A percentile compares a stretch with the other conserved stretches of the same genome.
phyloP scores from a whole-genome alignment of 768 basidiomycete species.

The Lactarius hatsudake region DNA sequence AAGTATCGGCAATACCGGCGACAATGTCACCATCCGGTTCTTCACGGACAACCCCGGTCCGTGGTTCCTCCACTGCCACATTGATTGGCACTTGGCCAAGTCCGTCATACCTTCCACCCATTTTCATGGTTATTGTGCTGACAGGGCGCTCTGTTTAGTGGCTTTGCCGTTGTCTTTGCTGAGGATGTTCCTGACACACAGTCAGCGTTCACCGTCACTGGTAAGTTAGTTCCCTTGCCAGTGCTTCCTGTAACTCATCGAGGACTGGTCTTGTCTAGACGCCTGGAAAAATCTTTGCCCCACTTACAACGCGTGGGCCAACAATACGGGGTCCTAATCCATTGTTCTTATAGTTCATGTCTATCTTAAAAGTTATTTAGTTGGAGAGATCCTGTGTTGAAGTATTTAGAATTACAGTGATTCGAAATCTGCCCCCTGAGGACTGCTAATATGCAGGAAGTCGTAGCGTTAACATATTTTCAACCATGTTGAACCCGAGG shows the following conservation, averaged over 20 bases:
- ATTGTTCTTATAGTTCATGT: too few species aligned
- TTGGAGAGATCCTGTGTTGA: background rate
- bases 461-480: too few species aligned
- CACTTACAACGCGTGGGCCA: background rate
- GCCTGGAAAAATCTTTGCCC: conserved; percentile 11
- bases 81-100: conserved; percentile 33
- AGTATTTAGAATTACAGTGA: background rate
- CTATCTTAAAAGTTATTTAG: background rate
- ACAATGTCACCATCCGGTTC: conserved; percentile 33
- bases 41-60: conserved; percentile 34
- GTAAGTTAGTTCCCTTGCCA: background rate
- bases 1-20: conserved; percentile 18
- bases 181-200: conserved; percentile 13
- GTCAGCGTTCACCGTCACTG: background rate
- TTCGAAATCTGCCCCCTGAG: too few species aligned
- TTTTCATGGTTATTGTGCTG: conserved; percentile 31
- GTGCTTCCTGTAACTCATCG: background rate
- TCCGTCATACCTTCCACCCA: conserved; percentile 64
- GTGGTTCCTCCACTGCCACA: conserved; percentile 35
- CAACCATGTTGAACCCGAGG: too few species aligned
- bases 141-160: background rate
- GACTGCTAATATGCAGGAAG: too few species aligned
- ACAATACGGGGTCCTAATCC: background rate
- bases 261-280: background rate
- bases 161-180: conserved; percentile 23